Evolutionary conservation across 2,329 filamentous ascomycete genomes (phyloP).

Genomic region (Thermoascus crustaceus): DNA sequence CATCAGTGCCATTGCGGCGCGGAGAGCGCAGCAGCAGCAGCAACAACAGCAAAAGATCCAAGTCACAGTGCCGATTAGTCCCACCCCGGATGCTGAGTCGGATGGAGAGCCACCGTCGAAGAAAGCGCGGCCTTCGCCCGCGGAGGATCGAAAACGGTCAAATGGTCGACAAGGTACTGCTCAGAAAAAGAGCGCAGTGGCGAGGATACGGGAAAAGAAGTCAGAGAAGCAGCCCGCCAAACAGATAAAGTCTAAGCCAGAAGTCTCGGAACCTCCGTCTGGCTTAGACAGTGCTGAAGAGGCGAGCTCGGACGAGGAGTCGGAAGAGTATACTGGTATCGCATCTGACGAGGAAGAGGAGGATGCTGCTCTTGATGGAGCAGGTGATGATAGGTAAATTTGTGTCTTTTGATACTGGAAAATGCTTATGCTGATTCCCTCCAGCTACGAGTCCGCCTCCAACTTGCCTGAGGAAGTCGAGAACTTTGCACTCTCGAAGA

Average conservation of each 20-base stretch:
- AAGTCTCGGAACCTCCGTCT: no score
- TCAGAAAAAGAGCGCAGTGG: conserved; percentile 15
- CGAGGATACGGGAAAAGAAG: conserved; percentile 11
- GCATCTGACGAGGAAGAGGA: conserved; percentile 11
- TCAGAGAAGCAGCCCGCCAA: conserved; percentile 10
- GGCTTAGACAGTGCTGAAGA: conserved; percentile 7
- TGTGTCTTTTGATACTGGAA: neutral
- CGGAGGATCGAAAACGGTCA: conserved; percentile 11
- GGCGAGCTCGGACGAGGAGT: conserved; percentile 13
- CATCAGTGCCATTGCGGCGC: conserved; percentile 34
- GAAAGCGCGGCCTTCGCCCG: conserved; percentile 22
- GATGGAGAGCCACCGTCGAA: conserved; percentile 28
- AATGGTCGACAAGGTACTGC: conserved; percentile 9
- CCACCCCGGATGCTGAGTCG: conserved; percentile 12
- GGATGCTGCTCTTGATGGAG: conserved; percentile 15
- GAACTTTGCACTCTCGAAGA: conserved; percentile 34
- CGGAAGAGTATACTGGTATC: conserved; percentile 7
- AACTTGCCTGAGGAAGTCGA: conserved; percentile 23
- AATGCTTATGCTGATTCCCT: conserved; percentile 10
- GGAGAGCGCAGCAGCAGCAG: conserved; percentile 32
- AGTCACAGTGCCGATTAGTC: conserved; percentile 12
- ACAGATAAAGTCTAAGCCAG: conserved; percentile 3
- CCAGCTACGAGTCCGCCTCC: conserved; percentile 25
- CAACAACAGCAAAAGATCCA: conserved; percentile 27
- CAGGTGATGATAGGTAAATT: conserved; percentile 19